Base-by-base conservation (phyloP, 208 protist genomes). In the Novymonas esmeraldas region DNA sequence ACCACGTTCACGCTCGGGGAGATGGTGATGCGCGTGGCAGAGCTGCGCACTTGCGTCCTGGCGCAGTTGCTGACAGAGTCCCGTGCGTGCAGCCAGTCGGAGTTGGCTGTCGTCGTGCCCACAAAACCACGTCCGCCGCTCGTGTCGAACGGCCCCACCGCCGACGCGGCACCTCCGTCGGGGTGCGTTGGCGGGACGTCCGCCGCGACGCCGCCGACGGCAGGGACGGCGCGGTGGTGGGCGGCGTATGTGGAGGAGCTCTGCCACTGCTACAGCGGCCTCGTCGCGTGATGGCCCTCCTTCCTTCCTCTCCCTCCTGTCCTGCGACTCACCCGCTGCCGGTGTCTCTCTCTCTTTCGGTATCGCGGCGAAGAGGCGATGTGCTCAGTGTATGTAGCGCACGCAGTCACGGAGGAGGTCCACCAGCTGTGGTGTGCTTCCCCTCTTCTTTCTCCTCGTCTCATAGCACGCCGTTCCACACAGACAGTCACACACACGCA, bases 1-100 rank as follows among this genome's bases (percentile, higher is more conserved):
- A 41, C 54, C 26, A 52, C 55, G 2, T 75, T 63, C 49, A 69
- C 44, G 28, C 33, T 41, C 16, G 70, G 39, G 2, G 70, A 46
- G 14, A 1, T 75, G 52, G 38, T 75, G 24, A 39, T 44, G 24
- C 62, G 60, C 16, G 64, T 69, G 4, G 61, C 52, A 16, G 70
- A 75, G 46, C 70, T 75, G 24, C 70, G 70, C 28, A 55, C 41
- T 2, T 75, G 70, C 58, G 70, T 69, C 22, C 70, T 69, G 54
- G 70, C 70, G 10, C 61, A 75, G 46, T 29, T 75, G 22, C 42
- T 75, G 29, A 45, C 50, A 18, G 60, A 61, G 55, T 44, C 11
- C n/a, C 59, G 45, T 14, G 20, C 38, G 56, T 36, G 39, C 20
- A 24, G 22, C 42, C 14, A 24, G 6, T n/a, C 56, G n/a, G 34